Evolutionary conservation across 2,329 filamentous ascomycete species (phyloP).

Genomic region (Phyllosticta paracitricarpa): DNA sequence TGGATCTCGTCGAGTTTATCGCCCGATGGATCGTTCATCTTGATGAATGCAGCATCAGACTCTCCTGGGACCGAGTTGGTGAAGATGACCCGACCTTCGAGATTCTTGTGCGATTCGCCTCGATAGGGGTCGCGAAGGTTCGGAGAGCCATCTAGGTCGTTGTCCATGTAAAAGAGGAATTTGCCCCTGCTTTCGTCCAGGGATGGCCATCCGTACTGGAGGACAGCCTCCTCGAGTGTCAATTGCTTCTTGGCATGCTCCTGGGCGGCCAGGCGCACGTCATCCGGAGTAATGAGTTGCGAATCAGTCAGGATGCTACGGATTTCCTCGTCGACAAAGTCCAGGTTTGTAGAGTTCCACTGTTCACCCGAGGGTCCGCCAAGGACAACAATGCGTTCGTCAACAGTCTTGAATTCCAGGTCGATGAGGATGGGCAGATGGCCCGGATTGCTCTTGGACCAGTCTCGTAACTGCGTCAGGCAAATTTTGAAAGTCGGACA

Average conservation of each 20-base stretch:
- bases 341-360: slow-evolving; percentile 36
- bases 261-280: slow-evolving; percentile 25
- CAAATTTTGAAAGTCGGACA: slow-evolving; percentile 40
- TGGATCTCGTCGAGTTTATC: slow-evolving; percentile 32
- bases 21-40: slow-evolving; percentile 36
- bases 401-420: slow-evolving; percentile 40
- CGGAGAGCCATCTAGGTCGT: slow-evolving; percentile 20
- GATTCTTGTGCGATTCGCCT: slow-evolving; percentile 21
- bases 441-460: slow-evolving; percentile 34
- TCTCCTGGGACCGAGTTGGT: slow-evolving; percentile 39
- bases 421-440: slow-evolving; percentile 42
- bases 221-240: slow-evolving; percentile 38
- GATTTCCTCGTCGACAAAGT: slow-evolving; percentile 39
- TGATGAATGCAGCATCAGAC: slow-evolving; percentile 40
- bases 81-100: slow-evolving; percentile 39
- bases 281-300: slow-evolving; percentile 39
- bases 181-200: slow-evolving; percentile 35
- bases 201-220: slow-evolving; percentile 40
- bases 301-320: slow-evolving; percentile 31
- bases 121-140: slow-evolving; percentile 32
- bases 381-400: slow-evolving; percentile 23
- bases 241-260: slow-evolving; percentile 18
- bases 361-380: slow-evolving; percentile 31
- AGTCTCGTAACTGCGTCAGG: slow-evolving; percentile 33
- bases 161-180: slow-evolving; percentile 44